Conservation (phyloP, 179 eudicot species). For the Vitellaria paradoxa region DNA sequence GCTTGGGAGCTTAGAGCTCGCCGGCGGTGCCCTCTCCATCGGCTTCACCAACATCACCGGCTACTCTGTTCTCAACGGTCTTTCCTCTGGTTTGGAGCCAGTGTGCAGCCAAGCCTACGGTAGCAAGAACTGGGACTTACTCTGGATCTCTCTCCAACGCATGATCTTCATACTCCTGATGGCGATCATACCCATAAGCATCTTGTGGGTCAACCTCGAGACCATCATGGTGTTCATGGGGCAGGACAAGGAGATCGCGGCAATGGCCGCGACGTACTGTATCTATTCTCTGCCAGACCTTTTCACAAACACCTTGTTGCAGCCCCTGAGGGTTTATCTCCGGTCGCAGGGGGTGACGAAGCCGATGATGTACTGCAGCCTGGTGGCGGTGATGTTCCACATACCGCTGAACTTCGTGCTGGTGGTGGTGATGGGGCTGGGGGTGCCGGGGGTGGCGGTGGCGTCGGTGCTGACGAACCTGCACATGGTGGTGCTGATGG, state of each 20-base stretch:
- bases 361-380: slow-evolving; percentile 81
- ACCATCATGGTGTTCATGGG: slow-evolving; percentile 72
- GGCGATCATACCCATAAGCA: slow-evolving; percentile 57
- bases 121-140: slow-evolving; percentile 49
- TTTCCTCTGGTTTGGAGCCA: slow-evolving; percentile 81
- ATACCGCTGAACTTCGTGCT: slow-evolving; percentile 63
- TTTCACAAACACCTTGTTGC: slow-evolving; percentile 61
- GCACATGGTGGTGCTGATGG: slow-evolving; percentile 69
- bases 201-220: slow-evolving; percentile 65
- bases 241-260: slow-evolving; percentile 68
- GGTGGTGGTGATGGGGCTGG: slow-evolving; percentile 48
- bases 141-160: slow-evolving; percentile 49
- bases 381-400: slow-evolving; percentile 65
- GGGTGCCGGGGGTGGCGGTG: slow-evolving; percentile 81
- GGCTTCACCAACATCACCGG: slow-evolving; percentile 92
- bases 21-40: slow-evolving; percentile 84
- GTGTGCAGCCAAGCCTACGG: slow-evolving; percentile 77
- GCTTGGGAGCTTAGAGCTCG: slow-evolving; percentile 72
- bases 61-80: slow-evolving; percentile 76
- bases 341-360: slow-evolving; percentile 84
- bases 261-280: slow-evolving; percentile 77
- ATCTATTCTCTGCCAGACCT: slow-evolving; percentile 73
- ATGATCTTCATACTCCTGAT: slow-evolving; percentile 68
- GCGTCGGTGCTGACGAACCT: slow-evolving; percentile 72
- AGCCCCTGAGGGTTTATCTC: slow-evolving; percentile 73